A percentile compares a stretch with the other conserved stretches of the same genome.
Conservation (phyloP, 1,139 yeast genomes). For the Pichia sp. region DNA sequence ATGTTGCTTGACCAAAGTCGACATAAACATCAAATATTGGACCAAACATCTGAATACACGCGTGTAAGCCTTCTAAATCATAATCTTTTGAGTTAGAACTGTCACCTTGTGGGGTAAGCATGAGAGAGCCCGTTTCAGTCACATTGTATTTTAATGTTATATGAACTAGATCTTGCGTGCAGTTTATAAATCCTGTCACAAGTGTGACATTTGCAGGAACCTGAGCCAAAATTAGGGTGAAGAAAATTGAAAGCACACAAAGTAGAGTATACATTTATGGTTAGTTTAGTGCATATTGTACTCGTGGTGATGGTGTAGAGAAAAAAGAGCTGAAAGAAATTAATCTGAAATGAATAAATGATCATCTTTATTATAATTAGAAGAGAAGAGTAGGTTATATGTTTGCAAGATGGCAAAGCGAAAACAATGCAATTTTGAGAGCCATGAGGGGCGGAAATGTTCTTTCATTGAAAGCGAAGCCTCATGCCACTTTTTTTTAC, state of each 20-base stretch:
- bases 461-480: neutral
- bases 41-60: neutral
- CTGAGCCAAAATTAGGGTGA: neutral
- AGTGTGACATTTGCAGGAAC: constrained; percentile 3
- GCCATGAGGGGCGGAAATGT: neutral
- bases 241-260: neutral
- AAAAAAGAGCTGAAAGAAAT: neutral
- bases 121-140: constrained; percentile 1
- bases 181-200: neutral
- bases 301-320: neutral
- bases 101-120: neutral
- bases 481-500: neutral
- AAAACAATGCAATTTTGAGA: neutral
- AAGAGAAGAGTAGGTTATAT: neutral
- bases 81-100: constrained; percentile 1
- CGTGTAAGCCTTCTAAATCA: neutral
- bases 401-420: neutral
- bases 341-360: neutral
- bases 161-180: neutral
- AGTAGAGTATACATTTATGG: neutral
- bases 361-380: neutral
- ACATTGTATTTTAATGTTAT: constrained; percentile 1
- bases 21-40: neutral
- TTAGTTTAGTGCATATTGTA: neutral
- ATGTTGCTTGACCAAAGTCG: neutral